phyloP scores from a whole-genome alignment of 148 eudicot genomes.

The Pharnaceum exiguum region DNA sequence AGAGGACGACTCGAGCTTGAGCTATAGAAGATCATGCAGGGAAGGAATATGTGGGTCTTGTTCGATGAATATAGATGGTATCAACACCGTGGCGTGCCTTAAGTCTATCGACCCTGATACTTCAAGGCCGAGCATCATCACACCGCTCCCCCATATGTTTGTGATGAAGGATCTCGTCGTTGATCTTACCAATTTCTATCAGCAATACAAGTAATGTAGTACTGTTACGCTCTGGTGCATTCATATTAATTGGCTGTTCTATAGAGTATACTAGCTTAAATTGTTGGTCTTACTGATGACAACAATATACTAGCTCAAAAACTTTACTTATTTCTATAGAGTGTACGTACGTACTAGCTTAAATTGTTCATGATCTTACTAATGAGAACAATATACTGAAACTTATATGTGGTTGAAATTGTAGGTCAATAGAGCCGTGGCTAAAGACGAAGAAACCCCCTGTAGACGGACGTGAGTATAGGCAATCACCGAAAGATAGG shows the following conservation, averaged over 20 bases:
- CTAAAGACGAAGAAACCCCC: conserved; percentile 57
- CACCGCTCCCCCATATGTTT: conserved; percentile 82
- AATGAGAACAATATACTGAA: no score
- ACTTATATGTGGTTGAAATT: not conserved
- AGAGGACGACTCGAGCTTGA: conserved; percentile 65
- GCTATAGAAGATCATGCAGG: conserved; percentile 72
- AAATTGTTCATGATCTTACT: no score
- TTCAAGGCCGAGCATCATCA: conserved; percentile 45
- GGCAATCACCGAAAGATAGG: conserved; percentile 51
- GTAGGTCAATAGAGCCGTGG: conserved; percentile 80
- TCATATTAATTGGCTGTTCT: no score
- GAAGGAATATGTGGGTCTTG: conserved; percentile 94
- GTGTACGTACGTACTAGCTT: no score
- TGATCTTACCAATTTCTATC: conserved; percentile 75
- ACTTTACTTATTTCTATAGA: no score
- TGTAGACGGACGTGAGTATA: conserved; percentile 49
- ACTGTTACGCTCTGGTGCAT: no score
- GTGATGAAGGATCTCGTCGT: conserved; percentile 84
- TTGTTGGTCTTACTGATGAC: no score
- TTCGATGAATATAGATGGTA: conserved; percentile 79
- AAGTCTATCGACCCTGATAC: conserved; percentile 67
- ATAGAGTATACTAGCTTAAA: no score
- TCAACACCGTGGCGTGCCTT: conserved; percentile 75
- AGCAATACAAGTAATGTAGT: conserved; percentile 92
- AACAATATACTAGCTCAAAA: no score